Evolutionary conservation across 164 flowering plant species (phyloP), one percentile per base, ranked within the genome.

Genomic region (Vitis rotundifolia): DNA sequence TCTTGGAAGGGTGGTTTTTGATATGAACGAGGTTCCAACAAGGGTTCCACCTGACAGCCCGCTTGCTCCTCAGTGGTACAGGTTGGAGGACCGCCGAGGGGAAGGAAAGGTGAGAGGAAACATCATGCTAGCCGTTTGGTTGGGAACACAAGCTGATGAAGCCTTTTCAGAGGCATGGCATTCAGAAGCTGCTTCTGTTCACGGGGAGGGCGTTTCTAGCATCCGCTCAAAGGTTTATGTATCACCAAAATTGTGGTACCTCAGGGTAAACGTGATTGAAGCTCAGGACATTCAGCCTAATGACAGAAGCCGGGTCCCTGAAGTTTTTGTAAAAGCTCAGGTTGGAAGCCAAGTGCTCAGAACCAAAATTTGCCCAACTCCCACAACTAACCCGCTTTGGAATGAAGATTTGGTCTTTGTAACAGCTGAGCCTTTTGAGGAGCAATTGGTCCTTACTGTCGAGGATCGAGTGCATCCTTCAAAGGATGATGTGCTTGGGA

Each of bases 81-180:
- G 77, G 53, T 37, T 84, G 63, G 87, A 84, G 76, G 79, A 76
- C 53, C 68, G 77, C 48, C 71, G 75, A 0, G 83, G 81, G 5
- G 69, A 61, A 60, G 78, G 79, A 48, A 84, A 84, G 60, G 76
- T 75, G 49, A 69, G 68, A 59, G 84, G 83, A n/a, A 80, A 84
- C 58, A 76, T 84, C 53, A 84, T 84, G 87, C 69, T 81, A 9
- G 81, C 84, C 8, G 79, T 81, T 11, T 83, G 87, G 87, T 76
- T 83, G 76, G 87, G 87, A 66, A 83, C 87, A 8, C 87, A 83
- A 58, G 87, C 87, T 16, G 86, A 83, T 66, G 87, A 83, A 59
- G 81, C 82, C 29, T 81, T 83, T 54, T 66, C 87, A 14, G 83
- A 83, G 19, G 83, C 87, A 12, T 79, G 83, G 85, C 81, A 81